phyloP scores from a whole-genome alignment of 306 rosid species.

The Inga leiocalycina region DNA sequence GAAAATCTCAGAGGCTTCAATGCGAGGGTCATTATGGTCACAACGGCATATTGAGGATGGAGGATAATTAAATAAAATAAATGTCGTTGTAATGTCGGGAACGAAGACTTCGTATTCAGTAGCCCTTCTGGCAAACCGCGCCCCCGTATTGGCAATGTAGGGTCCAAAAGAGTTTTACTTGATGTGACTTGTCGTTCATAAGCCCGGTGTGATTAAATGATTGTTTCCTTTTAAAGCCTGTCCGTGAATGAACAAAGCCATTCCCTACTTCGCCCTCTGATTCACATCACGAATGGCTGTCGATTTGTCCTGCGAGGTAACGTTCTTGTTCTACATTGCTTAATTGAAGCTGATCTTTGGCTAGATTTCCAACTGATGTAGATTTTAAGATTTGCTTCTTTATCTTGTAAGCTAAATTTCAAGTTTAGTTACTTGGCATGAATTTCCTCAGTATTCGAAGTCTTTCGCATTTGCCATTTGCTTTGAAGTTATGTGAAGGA shows the following conservation, averaged over 20 bases:
- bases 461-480: background rate
- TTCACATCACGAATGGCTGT: slow-evolving; percentile 44
- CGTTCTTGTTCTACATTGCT: background rate
- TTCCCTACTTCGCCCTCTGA: background rate
- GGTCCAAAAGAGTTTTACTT: background rate
- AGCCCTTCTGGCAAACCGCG: slow-evolving; percentile 46
- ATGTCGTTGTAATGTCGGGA: slow-evolving; percentile 41
- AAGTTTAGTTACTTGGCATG: background rate
- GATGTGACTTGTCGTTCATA: slow-evolving; percentile 45
- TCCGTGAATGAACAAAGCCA: slow-evolving; percentile 28
- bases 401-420: slow-evolving; percentile 37
- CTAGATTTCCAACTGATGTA: background rate
- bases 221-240: slow-evolving; percentile 1
- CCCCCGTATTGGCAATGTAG: slow-evolving; percentile 21
- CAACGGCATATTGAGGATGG: background rate
- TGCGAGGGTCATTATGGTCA: slow-evolving; percentile 44
- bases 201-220: background rate
- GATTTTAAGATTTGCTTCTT: background rate
- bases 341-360: slow-evolving; percentile 17
- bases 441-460: slow-evolving; percentile 28
- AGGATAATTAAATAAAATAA: background rate
- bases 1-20: background rate
- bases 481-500: background rate
- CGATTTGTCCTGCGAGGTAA: slow-evolving; percentile 52
- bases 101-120: slow-evolving; percentile 35